Conservation (phyloP, 352 stramenopile genomes). For the Globisporangium carolinianum region DNA sequence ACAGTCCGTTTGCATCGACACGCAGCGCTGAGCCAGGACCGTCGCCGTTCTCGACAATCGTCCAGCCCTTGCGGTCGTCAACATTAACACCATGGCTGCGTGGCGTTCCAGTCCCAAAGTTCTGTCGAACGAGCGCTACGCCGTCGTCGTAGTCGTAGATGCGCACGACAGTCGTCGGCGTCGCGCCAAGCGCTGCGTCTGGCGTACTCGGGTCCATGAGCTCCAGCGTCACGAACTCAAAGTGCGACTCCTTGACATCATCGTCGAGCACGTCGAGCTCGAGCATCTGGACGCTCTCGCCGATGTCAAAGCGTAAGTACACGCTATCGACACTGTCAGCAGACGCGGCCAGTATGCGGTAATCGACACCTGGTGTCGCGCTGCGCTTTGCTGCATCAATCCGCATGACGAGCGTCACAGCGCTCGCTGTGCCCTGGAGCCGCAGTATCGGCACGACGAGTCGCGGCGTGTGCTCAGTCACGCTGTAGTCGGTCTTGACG, state of each 20-base stretch:
- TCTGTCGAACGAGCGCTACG: conserved; percentile 8
- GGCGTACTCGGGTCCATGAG: conserved; percentile 21
- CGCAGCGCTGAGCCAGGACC: conserved; percentile 15
- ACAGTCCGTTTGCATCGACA: conserved; percentile 45
- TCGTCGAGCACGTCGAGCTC: conserved; percentile 48
- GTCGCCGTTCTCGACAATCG: conserved; percentile 45
- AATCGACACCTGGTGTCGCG: conserved; percentile 34
- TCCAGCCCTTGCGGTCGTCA: conserved; percentile 20
- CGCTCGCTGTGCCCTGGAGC: conserved; percentile 33
- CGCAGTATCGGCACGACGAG: conserved; percentile 42
- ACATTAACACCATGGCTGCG: neutral
- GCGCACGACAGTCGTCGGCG: conserved; percentile 24
- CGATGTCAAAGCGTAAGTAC: conserved; percentile 55
- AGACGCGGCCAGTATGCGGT: conserved; percentile 19
- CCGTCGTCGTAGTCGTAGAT: conserved; percentile 66
- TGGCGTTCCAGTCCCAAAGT: no score
- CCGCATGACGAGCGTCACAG: conserved; percentile 37
- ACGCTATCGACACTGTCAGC: conserved; percentile 10
- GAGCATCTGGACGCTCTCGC: conserved; percentile 31
- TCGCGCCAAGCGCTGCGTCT: conserved; percentile 24
- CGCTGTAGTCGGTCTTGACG: conserved; percentile 34
- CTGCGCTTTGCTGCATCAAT: conserved; percentile 24
- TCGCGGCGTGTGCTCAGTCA: conserved; percentile 42
- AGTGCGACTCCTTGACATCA: conserved; percentile 31
- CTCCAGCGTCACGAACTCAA: conserved; percentile 39